Evolutionary conservation across 768 basidiomycete species (phyloP).

Genomic region (Udeniomyces megalosporus): DNA sequence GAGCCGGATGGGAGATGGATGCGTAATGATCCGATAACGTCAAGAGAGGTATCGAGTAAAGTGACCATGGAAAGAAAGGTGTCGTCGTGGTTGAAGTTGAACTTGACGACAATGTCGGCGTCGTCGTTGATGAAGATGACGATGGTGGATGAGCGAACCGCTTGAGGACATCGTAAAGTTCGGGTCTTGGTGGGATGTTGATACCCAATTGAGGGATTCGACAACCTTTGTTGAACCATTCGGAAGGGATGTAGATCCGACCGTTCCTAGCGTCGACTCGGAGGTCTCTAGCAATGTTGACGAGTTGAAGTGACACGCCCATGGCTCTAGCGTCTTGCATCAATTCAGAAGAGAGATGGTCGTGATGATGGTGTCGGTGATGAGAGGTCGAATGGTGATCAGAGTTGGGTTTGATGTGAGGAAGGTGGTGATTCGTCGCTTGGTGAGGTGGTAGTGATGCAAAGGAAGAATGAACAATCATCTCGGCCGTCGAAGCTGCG

Average conservation of each 20-base stretch:
- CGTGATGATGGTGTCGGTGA: neutral
- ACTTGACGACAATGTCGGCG: neutral
- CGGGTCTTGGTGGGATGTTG: neutral
- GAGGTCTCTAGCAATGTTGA: conserved; percentile 32
- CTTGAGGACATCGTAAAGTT: neutral
- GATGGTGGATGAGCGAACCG: neutral
- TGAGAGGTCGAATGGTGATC: too few relatives aligned
- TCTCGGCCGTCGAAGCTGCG: conserved; percentile 30
- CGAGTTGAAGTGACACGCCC: conserved; percentile 32
- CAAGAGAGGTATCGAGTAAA: conserved; percentile 23
- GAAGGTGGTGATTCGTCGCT: too few relatives aligned
- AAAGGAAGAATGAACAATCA: conserved; percentile 30
- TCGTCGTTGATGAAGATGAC: neutral
- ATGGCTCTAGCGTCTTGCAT: conserved; percentile 22
- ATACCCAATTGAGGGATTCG: neutral
- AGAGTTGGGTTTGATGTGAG: too few relatives aligned
- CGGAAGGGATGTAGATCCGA: conserved; percentile 28
- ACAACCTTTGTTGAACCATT: conserved; percentile 14
- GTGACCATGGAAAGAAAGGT: conserved; percentile 13
- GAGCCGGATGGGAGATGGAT: conserved; percentile 15
- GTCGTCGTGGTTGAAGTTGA: neutral
- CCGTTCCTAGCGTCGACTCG: conserved; percentile 26
- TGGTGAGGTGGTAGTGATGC: conserved; percentile 12
- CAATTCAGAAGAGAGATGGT: conserved; percentile 10
- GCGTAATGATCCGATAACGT: conserved; percentile 23